Evolutionary conservation across 345 rosid genomes (phyloP).

Genomic region (Streptanthus diversifolius): DNA sequence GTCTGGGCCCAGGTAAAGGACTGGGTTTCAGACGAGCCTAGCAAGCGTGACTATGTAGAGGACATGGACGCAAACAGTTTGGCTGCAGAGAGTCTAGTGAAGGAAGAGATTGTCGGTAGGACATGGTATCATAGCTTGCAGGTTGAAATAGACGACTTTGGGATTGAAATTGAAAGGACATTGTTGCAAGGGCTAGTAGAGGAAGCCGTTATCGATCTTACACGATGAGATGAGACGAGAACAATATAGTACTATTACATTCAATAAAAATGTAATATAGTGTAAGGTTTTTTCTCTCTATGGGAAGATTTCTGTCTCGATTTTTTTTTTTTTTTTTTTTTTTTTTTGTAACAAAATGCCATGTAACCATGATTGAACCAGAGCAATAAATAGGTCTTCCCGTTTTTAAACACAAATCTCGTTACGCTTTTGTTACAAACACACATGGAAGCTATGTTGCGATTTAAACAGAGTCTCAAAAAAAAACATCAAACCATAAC

Average conservation of each 20-base stretch:
- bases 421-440: constrained; percentile 19
- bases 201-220: constrained; percentile 62
- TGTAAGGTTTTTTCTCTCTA: not conserved
- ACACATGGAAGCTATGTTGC: not conserved
- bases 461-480: not conserved
- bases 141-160: constrained; percentile 42
- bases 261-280: constrained; percentile 29
- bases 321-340: constrained; percentile 17
- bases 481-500: not conserved
- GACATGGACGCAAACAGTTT: constrained; percentile 59
- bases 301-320: constrained; percentile 24
- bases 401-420: constrained; percentile 16
- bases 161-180: constrained; percentile 55
- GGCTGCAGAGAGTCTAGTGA: constrained; percentile 64
- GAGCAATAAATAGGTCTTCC: constrained; percentile 11
- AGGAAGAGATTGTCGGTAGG: constrained; percentile 70
- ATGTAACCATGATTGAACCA: constrained; percentile 25
- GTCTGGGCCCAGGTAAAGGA: constrained; percentile 64
- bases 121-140: constrained; percentile 56
- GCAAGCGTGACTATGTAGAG: constrained; percentile 27
- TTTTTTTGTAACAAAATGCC: constrained; percentile 16
- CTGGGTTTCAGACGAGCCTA: constrained; percentile 47
- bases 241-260: not conserved
- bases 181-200: constrained; percentile 75
- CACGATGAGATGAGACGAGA: constrained; percentile 18